phyloP scores from a whole-genome alignment of 768 basidiomycete species.

The Cyathus striatus region DNA sequence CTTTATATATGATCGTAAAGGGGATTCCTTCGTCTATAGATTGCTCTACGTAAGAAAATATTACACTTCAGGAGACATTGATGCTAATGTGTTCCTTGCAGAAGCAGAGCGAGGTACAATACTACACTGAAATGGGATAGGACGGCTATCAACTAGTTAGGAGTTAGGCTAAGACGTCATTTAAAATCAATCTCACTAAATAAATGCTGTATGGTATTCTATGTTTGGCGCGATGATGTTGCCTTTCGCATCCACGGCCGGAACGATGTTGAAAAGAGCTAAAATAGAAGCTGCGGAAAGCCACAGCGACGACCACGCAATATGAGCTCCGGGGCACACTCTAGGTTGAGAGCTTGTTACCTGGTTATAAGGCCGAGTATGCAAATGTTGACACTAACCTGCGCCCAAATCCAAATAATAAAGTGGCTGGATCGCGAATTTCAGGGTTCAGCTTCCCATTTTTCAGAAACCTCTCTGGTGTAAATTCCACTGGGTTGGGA shows the following conservation, averaged over 20 bases:
- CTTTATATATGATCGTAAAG: too few relatives aligned
- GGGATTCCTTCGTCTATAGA: too few relatives aligned
- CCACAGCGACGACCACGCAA: background rate
- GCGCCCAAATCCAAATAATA: slow-evolving; percentile 2
- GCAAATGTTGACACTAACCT: slow-evolving; percentile 1
- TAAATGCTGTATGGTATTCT: background rate
- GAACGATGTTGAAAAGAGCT: background rate
- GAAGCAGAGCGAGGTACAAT: background rate
- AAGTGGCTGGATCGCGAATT: background rate
- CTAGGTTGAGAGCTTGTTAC: background rate
- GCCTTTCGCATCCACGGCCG: background rate
- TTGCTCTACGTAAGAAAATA: too few relatives aligned
- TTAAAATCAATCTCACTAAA: background rate
- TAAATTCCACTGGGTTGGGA: slow-evolving; percentile 19
- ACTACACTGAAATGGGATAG: background rate
- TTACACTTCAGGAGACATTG: too few relatives aligned
- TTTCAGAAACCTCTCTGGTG: slow-evolving; percentile 14
- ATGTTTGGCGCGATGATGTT: background rate
- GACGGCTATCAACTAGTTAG: background rate
- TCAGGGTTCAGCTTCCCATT: slow-evolving; percentile 3
- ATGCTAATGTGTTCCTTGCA: too few relatives aligned
- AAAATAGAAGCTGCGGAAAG: background rate
- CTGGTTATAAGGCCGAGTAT: background rate
- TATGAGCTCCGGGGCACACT: background rate
- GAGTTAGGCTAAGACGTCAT: background rate